Evolutionary conservation across 1,284 basidiomycete genomes (phyloP), one percentile per base, ranked within the genome.

Genomic region (Puccinia brachypodii): DNA sequence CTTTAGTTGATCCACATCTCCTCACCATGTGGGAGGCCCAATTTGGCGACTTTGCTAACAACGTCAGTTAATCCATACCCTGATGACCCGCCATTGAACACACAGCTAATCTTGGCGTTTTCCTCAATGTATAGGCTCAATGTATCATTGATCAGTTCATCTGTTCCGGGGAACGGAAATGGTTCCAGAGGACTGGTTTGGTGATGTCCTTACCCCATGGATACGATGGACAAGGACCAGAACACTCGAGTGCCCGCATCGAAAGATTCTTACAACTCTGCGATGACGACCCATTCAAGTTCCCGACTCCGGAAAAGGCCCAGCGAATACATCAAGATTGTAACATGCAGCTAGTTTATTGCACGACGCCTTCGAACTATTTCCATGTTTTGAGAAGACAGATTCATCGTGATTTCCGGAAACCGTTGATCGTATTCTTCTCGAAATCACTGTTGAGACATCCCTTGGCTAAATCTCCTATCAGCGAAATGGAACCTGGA

Each of bases 61-160:
- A 93, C 84, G 78, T 80, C 31, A 64, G 69, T 38, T 28, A 42
- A 53, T 14, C 0, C 19, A 36, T 25, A 33, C 13, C 44, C 33
- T 36, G 47, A 53, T 73, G 8, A 47, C 14, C 31, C 36, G 19
- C 16, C 33, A 28, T 75, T 58, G 38, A 13, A 22, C 16, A 36
- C 22, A 3, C n/a, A n/a, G 69, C 69, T 50, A 22, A 47, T 44
- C 2, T 31, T 28, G 22, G 47, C n/a, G 11, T 33, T 50, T 31
- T 76, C 19, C 16, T 11, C n/a, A 25, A 60, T 53, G 82, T 40
- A 80, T 71, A 47, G 56, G 96, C 96, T 3, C 96, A 98, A 88
- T 93, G 92, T 87, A 98, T 99, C 88, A 98, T 99, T 85, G 97
- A 99, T 87, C 96, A 99, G 88, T 99, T 98, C 89, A 94, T 99